phyloP scores from a whole-genome alignment of 805 yeast species.

The Scheffersomyces amazonensis region DNA sequence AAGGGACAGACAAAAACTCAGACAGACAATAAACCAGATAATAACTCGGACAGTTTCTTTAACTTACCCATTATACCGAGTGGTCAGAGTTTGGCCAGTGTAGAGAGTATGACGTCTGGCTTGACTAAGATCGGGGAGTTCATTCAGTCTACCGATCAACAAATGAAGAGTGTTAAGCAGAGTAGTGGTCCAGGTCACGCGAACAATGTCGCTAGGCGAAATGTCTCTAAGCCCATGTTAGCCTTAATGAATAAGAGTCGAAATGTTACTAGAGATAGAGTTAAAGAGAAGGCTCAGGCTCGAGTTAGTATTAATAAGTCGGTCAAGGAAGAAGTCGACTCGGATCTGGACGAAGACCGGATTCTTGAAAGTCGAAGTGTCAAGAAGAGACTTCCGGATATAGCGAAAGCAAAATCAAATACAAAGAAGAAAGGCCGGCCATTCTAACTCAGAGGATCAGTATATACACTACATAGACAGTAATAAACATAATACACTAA shows the following conservation, averaged over 20 bases:
- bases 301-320: too few species aligned
- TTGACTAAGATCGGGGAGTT: not conserved
- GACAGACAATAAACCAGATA: too few species aligned
- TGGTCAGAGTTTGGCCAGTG: constrained; percentile 24
- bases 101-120: not conserved
- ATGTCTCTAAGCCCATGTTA: constrained; percentile 34
- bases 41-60: constrained; percentile 21
- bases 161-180: too few species aligned
- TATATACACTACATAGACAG: too few species aligned
- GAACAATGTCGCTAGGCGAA: too few species aligned
- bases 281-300: too few species aligned
- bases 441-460: too few species aligned
- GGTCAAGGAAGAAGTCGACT: constrained; percentile 6
- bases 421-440: constrained; percentile 11
- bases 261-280: constrained; percentile 18
- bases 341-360: constrained; percentile 12
- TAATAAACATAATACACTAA: too few species aligned
- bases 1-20: too few species aligned
- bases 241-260: constrained; percentile 38
- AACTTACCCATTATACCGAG: constrained; percentile 33
- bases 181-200: too few species aligned
- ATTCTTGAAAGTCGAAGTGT: constrained; percentile 10
- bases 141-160: too few species aligned
- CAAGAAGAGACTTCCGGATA: constrained; percentile 11
- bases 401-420: constrained; percentile 9